Evolutionary conservation across 2,329 filamentous ascomycete species (phyloP).

Genomic region (Xylariaceae sp.): DNA sequence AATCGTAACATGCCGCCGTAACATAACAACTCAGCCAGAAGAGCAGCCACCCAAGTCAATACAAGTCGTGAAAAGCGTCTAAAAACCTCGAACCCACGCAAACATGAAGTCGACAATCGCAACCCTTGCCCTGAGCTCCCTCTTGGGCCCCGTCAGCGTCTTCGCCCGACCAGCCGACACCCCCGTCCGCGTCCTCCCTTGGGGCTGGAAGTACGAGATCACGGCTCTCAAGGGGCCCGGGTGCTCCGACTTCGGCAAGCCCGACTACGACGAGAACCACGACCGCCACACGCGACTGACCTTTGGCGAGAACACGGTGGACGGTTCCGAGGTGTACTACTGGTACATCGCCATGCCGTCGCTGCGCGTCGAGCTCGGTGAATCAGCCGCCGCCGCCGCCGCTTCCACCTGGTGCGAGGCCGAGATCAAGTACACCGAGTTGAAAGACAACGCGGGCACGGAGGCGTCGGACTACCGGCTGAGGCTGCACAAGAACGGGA

Average conservation of each 20-base stretch:
- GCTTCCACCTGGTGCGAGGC: constrained; percentile 4
- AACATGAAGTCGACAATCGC: constrained; percentile 4
- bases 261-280: not conserved
- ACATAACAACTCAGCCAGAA: too few relatives aligned
- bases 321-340: constrained; percentile 7
- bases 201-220: not conserved
- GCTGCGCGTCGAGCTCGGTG: constrained; percentile 2
- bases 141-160: not conserved
- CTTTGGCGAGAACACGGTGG: constrained; percentile 1
- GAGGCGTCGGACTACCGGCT: constrained; percentile 4
- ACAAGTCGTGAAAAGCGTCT: too few relatives aligned
- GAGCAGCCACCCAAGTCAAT: too few relatives aligned
- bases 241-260: constrained; percentile 2
- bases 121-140: not conserved
- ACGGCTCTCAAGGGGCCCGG: constrained; percentile 6
- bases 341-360: constrained; percentile 4
- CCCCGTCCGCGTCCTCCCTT: constrained; percentile 1
- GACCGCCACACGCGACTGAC: constrained; percentile 1
- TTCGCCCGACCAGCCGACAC: not conserved
- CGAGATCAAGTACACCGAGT: constrained; percentile 4
- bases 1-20: too few relatives aligned
- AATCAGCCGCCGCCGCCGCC: too few relatives aligned
- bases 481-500: constrained; percentile 6
- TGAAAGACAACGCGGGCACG: not conserved
- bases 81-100: too few relatives aligned